Percentiles rank a stretch among this genome's conserved stretches.
Evolutionary conservation across 2,329 filamentous ascomycete genomes (phyloP).

Genomic region (Aureobasidium sp.): DNA sequence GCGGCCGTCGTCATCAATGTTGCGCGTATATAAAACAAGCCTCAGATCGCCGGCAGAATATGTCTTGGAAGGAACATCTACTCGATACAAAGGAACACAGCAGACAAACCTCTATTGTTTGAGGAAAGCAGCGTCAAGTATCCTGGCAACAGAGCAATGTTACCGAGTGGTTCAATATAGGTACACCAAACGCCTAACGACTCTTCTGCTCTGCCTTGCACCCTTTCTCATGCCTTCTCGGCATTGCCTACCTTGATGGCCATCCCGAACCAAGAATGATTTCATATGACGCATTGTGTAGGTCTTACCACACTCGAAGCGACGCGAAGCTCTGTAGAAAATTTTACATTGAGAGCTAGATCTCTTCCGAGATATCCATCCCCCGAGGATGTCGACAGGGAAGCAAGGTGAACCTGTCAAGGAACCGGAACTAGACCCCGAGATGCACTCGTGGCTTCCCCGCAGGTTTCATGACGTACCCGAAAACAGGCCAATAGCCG

Average conservation of each 20-base stretch:
- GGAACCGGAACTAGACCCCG: background rate
- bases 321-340: background rate
- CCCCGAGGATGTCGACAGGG: background rate
- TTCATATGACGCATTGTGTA: background rate
- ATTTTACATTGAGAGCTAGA: no score
- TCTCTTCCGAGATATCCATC: no score
- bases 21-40: background rate
- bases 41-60: background rate
- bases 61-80: background rate
- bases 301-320: background rate
- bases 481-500: background rate
- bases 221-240: background rate
- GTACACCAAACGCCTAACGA: background rate
- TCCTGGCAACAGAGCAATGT: no score
- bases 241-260: background rate
- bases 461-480: constrained; percentile 2
- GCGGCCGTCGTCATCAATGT: background rate
- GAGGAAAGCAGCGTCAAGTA: background rate
- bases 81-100: background rate
- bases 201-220: no score
- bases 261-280: background rate
- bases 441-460: background rate
- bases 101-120: no score
- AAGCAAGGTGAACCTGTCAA: background rate
- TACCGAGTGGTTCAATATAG: background rate